These are phyloP conservation scores for Plasmopara halstedii DNA, from an alignment of 352 stramenopile genomes.

Conservation along the genomic window DNA sequence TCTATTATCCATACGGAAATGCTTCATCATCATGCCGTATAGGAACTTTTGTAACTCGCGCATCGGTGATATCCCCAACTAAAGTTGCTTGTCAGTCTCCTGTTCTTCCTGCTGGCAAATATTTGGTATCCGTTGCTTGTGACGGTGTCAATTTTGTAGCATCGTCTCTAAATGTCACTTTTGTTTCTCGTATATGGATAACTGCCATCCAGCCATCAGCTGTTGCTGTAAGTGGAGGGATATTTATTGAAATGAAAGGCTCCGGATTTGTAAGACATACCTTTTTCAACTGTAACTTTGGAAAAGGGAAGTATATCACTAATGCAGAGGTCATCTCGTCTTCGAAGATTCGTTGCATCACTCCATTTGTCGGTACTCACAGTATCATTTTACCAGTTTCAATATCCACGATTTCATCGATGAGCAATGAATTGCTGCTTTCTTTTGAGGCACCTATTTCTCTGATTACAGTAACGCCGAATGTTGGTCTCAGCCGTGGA, in stretches of 20 bases:
- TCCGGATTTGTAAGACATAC: constrained; percentile 6
- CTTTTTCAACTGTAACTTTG: constrained; percentile 20
- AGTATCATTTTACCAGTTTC: constrained; percentile 20
- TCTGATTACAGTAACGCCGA: constrained; percentile 11
- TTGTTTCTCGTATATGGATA: constrained; percentile 14
- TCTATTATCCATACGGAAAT: constrained; percentile 7
- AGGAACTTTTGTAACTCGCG: constrained; percentile 8
- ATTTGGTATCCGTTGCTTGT: constrained; percentile 27
- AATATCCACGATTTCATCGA: constrained; percentile 1
- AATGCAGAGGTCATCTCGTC: constrained; percentile 11
- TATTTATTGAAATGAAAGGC: constrained; percentile 19
- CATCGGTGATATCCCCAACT: constrained; percentile 20
- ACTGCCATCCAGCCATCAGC: constrained; percentile 10
- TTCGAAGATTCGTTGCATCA: constrained; percentile 11
- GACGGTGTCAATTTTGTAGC: constrained; percentile 30
- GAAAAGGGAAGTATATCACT: constrained; percentile 8
- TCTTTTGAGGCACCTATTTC: constrained; percentile 22
- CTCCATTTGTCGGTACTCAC: constrained; percentile 3
- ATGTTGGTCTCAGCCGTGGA: constrained; percentile 24
- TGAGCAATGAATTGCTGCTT: constrained; percentile 30
- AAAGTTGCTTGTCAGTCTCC: constrained; percentile 11
- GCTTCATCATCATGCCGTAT: constrained; percentile 21
- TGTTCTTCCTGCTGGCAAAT: constrained; percentile 7
- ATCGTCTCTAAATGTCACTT: constrained; percentile 12
- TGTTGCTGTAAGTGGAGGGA: constrained; percentile 14